Evolutionary conservation across 768 basidiomycete species (phyloP), one percentile per base, ranked within the genome.

Genomic region (Phylloporus arenicola): DNA sequence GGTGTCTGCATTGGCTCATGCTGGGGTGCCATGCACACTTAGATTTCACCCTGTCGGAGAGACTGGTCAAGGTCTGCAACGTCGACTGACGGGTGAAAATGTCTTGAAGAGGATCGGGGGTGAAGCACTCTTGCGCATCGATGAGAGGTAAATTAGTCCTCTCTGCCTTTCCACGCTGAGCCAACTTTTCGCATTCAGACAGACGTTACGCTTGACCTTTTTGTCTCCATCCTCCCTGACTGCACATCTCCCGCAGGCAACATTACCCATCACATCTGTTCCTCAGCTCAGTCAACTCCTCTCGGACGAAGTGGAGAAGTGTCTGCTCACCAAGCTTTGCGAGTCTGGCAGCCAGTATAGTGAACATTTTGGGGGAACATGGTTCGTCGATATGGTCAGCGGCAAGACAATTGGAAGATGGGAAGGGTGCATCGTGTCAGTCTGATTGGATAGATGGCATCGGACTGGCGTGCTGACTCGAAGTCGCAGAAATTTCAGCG

Each of bases 221-320:
- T 60, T 74, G 17, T 83, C 90, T 0, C 90, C 90, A 14, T 89
- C 88, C 11, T 77, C 79, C 10, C 67, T 92, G 24, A 81, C 77
- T n/a, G 88, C 84, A 0, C 86, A 90, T 62, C 76, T 92, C 19
- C 77, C 88, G 6, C 88, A 89, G 68, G 87, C 88, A 13, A 91
- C 86, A 2, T 67, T 91, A 16, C 62, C 76, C 1, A 80, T 92
- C 13, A 79, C 83, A 4, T 88, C 88, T 3, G 78, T 92, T 20
- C 81, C 86, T 6, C 87, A 92, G 61, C 73, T 94, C 31, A 72
- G 74, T 22, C 83, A 90, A 52, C 71, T 94, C 22, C 75, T 94
- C 11, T 73, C 75, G 20, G 86, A 92, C 56, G 92, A 94, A 64
- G 79, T 88, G 20, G 84, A 86, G 62, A 75, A 76, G 31, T 84